Conservation (phyloP, 352 stramenopile genomes). For the Phytophthora citricola region DNA sequence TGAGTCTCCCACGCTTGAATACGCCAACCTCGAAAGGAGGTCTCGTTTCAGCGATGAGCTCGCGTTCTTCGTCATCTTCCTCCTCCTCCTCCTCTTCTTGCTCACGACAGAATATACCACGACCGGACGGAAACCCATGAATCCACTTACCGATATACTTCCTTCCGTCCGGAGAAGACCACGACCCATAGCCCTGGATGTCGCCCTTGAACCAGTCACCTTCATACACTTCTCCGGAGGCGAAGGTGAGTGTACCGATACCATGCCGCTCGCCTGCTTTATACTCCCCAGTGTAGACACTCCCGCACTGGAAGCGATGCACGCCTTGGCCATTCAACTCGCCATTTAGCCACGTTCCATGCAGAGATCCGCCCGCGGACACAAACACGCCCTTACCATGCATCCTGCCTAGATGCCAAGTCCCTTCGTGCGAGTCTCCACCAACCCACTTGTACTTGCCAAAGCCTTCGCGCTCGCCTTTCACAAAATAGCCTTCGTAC, state of each 20-base stretch:
- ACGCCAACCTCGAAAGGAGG: conserved; percentile 39
- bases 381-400: conserved; percentile 72
- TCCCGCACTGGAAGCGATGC: conserved; percentile 64
- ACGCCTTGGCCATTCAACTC: conserved; percentile 53
- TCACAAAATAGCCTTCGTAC: conserved; percentile 72
- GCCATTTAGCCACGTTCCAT: conserved; percentile 56
- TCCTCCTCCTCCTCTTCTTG: conserved; percentile 25
- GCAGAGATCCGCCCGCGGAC: conserved; percentile 39
- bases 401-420: conserved; percentile 62
- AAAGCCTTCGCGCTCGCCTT: conserved; percentile 68
- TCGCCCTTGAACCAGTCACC: conserved; percentile 60
- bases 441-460: conserved; percentile 79
- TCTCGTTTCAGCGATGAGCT: conserved; percentile 19
- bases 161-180: conserved; percentile 49
- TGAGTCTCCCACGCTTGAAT: conserved; percentile 55
- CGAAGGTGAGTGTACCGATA: conserved; percentile 64
- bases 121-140: conserved; percentile 56
- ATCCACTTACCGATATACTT: conserved; percentile 68
- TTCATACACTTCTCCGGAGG: conserved; percentile 72
- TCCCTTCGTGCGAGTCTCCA: conserved; percentile 70
- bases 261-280: conserved; percentile 50
- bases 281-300: conserved; percentile 65
- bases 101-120: conserved; percentile 58
- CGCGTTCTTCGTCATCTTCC: conserved; percentile 24
- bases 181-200: conserved; percentile 73